Evolutionary conservation across 2,329 filamentous ascomycete species (phyloP), one percentile per base, ranked within the genome.

Genomic region (Fusarium oligoseptatum): DNA sequence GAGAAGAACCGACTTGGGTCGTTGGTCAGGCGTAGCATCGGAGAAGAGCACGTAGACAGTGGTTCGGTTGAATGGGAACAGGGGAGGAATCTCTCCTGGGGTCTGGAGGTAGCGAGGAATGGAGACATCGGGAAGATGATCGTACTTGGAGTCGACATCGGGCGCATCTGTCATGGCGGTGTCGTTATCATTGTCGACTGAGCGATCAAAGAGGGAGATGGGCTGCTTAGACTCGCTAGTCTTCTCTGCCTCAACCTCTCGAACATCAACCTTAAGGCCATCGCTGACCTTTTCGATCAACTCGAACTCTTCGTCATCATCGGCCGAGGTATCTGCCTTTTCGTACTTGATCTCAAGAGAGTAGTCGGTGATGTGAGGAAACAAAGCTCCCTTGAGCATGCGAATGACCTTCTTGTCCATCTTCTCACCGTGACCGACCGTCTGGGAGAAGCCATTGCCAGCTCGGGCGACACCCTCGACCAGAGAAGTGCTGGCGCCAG

Each of bases 361-460:
- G 77, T 92, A 93, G 77, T 94, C 88, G 17, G 83, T 87, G 52
- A 93, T 85, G 71, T 94, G 92, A 0, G 92, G 91, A 2, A 88
- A 90, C 22, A 95, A 81, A 0, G 92, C 90, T 0, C 89, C 92
- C 78, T 93, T 94, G 66, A 95, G 84, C 93, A 95, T 95, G 3
- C 93, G 88, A 3, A 95, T 87, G 1, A 94, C 87, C 79, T 93
- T 93, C 72, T 84, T 88, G 75, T 93, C 90, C 82, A 94, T 89
- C 77, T 91, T 90, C 79, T 95, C 93, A 2, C 88, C 83, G 8
- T 89, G 82, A 2, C 85, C 85, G 0, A 94, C 92, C 0, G 88
- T 85, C 79, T 95, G 92, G 0, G 88, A 81, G 69, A 92, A 91
- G 3, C 89, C 89, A 22, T 87, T 87, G 2, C 90, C 89, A 11